Conservation (phyloP, 225 moss, liverwort and hornwort species). For the Polytrichum formosum region DNA sequence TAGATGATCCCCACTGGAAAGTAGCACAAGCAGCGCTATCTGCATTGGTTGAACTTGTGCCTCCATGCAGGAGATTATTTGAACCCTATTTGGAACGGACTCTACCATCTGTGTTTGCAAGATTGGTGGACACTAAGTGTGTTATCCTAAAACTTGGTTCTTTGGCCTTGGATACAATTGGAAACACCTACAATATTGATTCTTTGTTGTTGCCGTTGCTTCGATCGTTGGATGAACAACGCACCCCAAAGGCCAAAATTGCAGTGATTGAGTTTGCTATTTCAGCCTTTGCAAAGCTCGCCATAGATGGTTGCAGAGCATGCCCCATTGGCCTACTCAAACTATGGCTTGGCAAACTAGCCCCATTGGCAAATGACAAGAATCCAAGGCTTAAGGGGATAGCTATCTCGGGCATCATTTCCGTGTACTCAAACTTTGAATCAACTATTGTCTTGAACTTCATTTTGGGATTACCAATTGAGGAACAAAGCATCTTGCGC, state of each 20-base stretch:
- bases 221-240: slow-evolving; percentile 52
- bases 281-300: slow-evolving; percentile 57
- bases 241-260: slow-evolving; percentile 42
- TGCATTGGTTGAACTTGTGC: slow-evolving; percentile 63
- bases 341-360: slow-evolving; percentile 75
- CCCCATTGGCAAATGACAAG: slow-evolving; percentile 66
- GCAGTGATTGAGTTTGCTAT: slow-evolving; percentile 51
- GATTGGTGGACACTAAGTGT: slow-evolving; percentile 40
- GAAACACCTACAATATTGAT: slow-evolving; percentile 35
- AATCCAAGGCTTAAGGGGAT: slow-evolving; percentile 65
- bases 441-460: slow-evolving; percentile 66
- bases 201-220: slow-evolving; percentile 28
- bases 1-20: slow-evolving; percentile 83
- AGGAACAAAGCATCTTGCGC: slow-evolving; percentile 69
- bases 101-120: slow-evolving; percentile 64
- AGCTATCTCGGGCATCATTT: slow-evolving; percentile 65
- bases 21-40: slow-evolving; percentile 71
- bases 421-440: slow-evolving; percentile 68
- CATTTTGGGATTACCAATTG: slow-evolving; percentile 64
- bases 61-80: slow-evolving; percentile 60
- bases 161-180: slow-evolving; percentile 22
- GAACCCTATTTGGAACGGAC: slow-evolving; percentile 72
- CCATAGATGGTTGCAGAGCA: slow-evolving; percentile 34
- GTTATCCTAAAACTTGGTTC: slow-evolving; percentile 21
- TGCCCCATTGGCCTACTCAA: slow-evolving; percentile 49